Evolutionary conservation across 2,329 filamentous ascomycete species (phyloP).

Genomic region (Sclerotinia sclerotiorum): DNA sequence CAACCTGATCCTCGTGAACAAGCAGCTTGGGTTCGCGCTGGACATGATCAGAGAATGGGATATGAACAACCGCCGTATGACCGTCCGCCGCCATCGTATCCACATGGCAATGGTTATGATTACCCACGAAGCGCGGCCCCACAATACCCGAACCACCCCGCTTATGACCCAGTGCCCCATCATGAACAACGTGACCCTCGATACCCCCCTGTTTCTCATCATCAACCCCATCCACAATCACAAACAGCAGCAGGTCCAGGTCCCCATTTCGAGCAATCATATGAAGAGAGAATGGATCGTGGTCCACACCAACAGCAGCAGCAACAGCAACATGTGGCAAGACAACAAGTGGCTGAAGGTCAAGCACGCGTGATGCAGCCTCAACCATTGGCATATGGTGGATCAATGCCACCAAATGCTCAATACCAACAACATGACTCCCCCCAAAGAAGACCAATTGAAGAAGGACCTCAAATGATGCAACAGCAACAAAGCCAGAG

Average conservation of each 20-base stretch:
- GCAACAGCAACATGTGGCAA: constrained; percentile 40
- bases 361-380: constrained; percentile 39
- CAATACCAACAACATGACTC: constrained; percentile 48
- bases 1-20: constrained; percentile 36
- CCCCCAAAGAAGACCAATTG: constrained; percentile 44
- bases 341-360: constrained; percentile 42
- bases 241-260: constrained; percentile 36
- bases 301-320: constrained; percentile 42
- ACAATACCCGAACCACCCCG: constrained; percentile 33
- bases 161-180: constrained; percentile 31
- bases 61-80: constrained; percentile 28
- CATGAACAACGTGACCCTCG: constrained; percentile 35
- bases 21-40: constrained; percentile 36
- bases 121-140: constrained; percentile 34
- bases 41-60: constrained; percentile 31
- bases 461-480: constrained; percentile 54
- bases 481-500: constrained; percentile 60
- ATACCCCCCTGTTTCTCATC: constrained; percentile 42
- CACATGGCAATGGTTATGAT: constrained; percentile 33
- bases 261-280: constrained; percentile 39
- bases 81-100: constrained; percentile 24
- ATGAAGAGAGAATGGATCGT: constrained; percentile 39
- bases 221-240: constrained; percentile 40
- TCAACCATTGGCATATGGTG: constrained; percentile 40
- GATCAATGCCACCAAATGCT: constrained; percentile 44